Conservation (phyloP, 1,139 yeast genomes). For the Protomyces pachydermus region DNA sequence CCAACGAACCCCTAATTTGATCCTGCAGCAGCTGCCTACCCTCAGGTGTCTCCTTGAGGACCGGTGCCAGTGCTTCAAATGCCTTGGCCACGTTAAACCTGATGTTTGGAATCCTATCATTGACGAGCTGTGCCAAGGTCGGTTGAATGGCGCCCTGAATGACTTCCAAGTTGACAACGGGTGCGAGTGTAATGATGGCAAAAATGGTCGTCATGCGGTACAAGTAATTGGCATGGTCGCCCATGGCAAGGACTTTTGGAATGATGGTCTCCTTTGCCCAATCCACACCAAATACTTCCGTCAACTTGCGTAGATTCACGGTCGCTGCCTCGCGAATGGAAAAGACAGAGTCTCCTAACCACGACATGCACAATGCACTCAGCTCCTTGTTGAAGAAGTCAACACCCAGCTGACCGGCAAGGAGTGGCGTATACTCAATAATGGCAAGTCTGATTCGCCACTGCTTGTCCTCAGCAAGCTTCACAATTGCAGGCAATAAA, state of each 20-base stretch:
- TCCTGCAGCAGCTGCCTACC: slow-evolving; percentile 35
- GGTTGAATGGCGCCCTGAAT: slow-evolving; percentile 68
- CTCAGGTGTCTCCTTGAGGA: slow-evolving; percentile 25
- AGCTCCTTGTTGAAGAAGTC: slow-evolving; percentile 88
- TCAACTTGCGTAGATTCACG: slow-evolving; percentile 67
- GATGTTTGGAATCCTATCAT: slow-evolving; percentile 87
- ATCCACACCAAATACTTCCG: slow-evolving; percentile 81
- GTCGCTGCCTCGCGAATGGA: slow-evolving; percentile 98
- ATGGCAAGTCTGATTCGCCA: slow-evolving; percentile 98
- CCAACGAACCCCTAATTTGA: slow-evolving; percentile 59
- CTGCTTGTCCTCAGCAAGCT: slow-evolving; percentile 90
- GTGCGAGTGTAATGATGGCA: slow-evolving; percentile 74
- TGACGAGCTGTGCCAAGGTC: slow-evolving; percentile 63
- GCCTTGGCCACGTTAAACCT: slow-evolving; percentile 92
- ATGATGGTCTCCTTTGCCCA: slow-evolving; percentile 90
- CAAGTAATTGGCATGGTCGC: slow-evolving; percentile 63
- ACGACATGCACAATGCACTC: slow-evolving; percentile 83
- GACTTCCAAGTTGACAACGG: slow-evolving; percentile 48
- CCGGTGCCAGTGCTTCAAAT: slow-evolving; percentile 51
- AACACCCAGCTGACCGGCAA: slow-evolving; percentile 94
- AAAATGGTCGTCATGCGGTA: slow-evolving; percentile 87
- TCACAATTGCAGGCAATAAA: slow-evolving; percentile 90
- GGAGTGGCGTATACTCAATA: slow-evolving; percentile 89
- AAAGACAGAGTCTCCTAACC: slow-evolving; percentile 97
- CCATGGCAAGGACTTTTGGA: slow-evolving; percentile 54